Evolutionary conservation across 495 filamentous ascomycete species (phyloP).

Genomic region (Talaromyces proteolyticus): DNA sequence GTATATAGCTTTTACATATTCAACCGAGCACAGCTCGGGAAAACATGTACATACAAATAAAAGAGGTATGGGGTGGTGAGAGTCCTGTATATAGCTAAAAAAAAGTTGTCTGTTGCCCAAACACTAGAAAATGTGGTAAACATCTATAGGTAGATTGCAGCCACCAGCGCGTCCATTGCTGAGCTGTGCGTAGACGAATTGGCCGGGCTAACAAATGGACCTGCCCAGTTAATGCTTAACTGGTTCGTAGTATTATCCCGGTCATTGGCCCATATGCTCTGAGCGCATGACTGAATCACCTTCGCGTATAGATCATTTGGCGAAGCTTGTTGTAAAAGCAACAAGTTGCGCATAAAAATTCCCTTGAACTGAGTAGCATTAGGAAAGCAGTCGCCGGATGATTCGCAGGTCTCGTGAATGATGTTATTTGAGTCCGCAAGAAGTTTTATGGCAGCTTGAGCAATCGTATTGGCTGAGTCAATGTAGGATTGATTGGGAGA

Average conservation of each 20-base stretch:
- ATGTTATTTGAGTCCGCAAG: constrained; percentile 48
- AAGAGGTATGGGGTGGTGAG: too few relatives aligned
- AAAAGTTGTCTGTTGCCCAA: too few relatives aligned
- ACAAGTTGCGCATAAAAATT: constrained; percentile 67
- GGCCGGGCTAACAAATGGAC: constrained; percentile 38
- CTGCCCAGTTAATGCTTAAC: constrained; percentile 52
- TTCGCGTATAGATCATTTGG: constrained; percentile 43
- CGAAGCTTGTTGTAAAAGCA: constrained; percentile 45
- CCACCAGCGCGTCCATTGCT: constrained; percentile 65
- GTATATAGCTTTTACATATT: too few relatives aligned
- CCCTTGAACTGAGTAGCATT: constrained; percentile 74
- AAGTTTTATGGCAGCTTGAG: constrained; percentile 52
- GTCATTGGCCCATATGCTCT: constrained; percentile 62
- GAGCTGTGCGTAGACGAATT: constrained; percentile 59
- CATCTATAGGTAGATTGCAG: constrained; percentile 40
- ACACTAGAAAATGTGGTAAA: too few relatives aligned
- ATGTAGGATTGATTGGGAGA: constrained; percentile 48
- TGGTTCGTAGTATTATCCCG: constrained; percentile 39
- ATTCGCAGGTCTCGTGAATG: constrained; percentile 62
- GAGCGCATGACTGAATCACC: constrained; percentile 56
- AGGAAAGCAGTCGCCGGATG: constrained; percentile 47
- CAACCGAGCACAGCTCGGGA: too few relatives aligned
- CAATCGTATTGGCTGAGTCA: constrained; percentile 53
- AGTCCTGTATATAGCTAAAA: too few relatives aligned
- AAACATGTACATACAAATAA: too few relatives aligned